These are phyloP conservation scores for Malania oleifera DNA, from an alignment of 164 flowering plant species.

Conservation along the genomic window DNA sequence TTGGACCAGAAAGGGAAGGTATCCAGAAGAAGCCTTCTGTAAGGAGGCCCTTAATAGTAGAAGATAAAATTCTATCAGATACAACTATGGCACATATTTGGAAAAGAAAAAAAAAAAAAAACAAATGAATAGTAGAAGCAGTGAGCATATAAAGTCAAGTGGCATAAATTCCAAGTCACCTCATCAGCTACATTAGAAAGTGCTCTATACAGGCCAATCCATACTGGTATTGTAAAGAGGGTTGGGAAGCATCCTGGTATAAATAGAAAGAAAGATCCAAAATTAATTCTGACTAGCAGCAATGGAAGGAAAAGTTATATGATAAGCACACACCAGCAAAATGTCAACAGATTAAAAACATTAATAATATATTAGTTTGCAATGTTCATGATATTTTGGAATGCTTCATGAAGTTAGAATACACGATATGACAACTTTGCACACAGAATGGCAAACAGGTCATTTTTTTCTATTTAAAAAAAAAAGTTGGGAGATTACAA, in stretches of 20 bases:
- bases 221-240: slow-evolving; percentile 91
- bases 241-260: slow-evolving; percentile 89
- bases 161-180: slow-evolving; percentile 33
- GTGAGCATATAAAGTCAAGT: background rate
- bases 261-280: slow-evolving; percentile 4
- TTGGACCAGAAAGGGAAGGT: slow-evolving; percentile 97
- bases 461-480: too few relatives aligned
- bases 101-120: background rate
- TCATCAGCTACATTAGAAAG: slow-evolving; percentile 97
- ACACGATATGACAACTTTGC: too few relatives aligned
- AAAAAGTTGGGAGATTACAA: too few relatives aligned
- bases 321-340: too few relatives aligned
- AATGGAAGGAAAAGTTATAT: too few relatives aligned
- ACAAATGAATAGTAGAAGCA: background rate
- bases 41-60: slow-evolving; percentile 72
- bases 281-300: background rate
- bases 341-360: too few relatives aligned
- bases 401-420: too few relatives aligned
- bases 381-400: too few relatives aligned
- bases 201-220: slow-evolving; percentile 97
- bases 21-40: slow-evolving; percentile 99
- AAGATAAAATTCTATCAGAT: slow-evolving; percentile 10
- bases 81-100: too few relatives aligned
- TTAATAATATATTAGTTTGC: too few relatives aligned
- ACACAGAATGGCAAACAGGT: too few relatives aligned